Percentiles rank a stretch among this genome's conserved stretches.
phyloP scores from a whole-genome alignment of 129 eudicot genomes.

The Ambrosia artemisiifolia region DNA sequence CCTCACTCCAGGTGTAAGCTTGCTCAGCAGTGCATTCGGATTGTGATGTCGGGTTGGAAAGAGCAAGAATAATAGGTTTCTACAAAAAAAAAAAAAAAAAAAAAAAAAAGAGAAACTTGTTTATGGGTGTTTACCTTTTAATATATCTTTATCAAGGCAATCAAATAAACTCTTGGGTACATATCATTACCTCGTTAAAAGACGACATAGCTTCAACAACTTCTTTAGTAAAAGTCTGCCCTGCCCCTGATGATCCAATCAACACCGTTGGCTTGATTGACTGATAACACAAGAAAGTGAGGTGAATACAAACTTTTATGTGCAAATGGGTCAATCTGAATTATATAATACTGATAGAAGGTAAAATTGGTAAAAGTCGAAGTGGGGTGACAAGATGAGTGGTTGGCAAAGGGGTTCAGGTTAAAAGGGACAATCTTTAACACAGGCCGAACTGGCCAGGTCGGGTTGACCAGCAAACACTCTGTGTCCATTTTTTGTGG shows the following conservation, averaged over 20 bases:
- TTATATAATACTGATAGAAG: background rate
- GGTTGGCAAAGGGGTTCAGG: background rate
- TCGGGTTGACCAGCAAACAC: background rate
- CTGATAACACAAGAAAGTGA: slow-evolving; percentile 33
- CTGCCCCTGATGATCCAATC: slow-evolving; percentile 98
- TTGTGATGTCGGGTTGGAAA: slow-evolving; percentile 97
- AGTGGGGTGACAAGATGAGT: background rate
- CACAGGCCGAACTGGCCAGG: background rate
- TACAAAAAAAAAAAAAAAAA: slow-evolving; percentile 36
- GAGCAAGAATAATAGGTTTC: slow-evolving; percentile 91
- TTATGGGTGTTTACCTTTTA: slow-evolving; percentile 5
- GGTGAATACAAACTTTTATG: background rate
- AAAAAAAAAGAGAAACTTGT: slow-evolving; percentile 10
- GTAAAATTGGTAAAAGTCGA: background rate
- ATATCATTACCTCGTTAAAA: slow-evolving; percentile 60
- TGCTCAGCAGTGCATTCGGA: slow-evolving; percentile 99
- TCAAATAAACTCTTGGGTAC: background rate
- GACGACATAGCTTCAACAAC: slow-evolving; percentile 86
- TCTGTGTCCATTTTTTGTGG: background rate
- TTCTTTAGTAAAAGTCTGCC: slow-evolving; percentile 90
- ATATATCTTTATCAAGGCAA: background rate
- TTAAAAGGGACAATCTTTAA: background rate
- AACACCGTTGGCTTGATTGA: slow-evolving; percentile 87
- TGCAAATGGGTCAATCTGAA: background rate
- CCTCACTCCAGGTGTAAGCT: slow-evolving; percentile 97